Evolutionary conservation across 441 rosid genomes (phyloP).

Genomic region (Lepidium campestre): DNA sequence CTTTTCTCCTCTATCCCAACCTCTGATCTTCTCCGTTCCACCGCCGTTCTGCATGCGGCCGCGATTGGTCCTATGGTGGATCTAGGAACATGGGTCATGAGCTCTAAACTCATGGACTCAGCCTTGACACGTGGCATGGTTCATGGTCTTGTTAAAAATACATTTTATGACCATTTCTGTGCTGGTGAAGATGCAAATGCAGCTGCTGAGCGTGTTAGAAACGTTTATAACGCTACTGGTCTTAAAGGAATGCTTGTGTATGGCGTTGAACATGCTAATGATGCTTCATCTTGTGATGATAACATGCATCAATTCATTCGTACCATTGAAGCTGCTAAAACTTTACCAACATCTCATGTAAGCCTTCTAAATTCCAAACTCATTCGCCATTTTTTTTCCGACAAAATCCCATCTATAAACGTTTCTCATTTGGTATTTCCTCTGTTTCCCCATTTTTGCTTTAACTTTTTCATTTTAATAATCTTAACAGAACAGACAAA

Average conservation of each 20-base stretch:
- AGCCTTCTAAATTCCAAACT: constrained; percentile 15
- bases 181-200: constrained; percentile 61
- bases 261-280: constrained; percentile 62
- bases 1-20: constrained; percentile 46
- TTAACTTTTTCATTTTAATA: neutral
- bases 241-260: constrained; percentile 70
- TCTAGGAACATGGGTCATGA: constrained; percentile 68
- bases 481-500: neutral
- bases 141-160: constrained; percentile 32
- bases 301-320: constrained; percentile 49
- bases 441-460: too few relatives aligned
- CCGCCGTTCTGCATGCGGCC: constrained; percentile 46
- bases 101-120: constrained; percentile 49
- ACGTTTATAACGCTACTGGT: constrained; percentile 42
- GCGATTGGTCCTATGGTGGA: constrained; percentile 60
- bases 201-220: constrained; percentile 36
- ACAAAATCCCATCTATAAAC: too few relatives aligned
- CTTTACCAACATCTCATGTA: constrained; percentile 63
- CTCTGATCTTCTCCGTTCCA: constrained; percentile 47
- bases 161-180: constrained; percentile 74
- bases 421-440: neutral
- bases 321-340: constrained; percentile 46
- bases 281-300: constrained; percentile 51
- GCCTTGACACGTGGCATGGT: constrained; percentile 39
- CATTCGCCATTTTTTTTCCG: neutral